These are phyloP conservation scores for Lichtheimia ramosa DNA, from an alignment of 371 early-diverging fungal genomes.

Conservation along the genomic window DNA sequence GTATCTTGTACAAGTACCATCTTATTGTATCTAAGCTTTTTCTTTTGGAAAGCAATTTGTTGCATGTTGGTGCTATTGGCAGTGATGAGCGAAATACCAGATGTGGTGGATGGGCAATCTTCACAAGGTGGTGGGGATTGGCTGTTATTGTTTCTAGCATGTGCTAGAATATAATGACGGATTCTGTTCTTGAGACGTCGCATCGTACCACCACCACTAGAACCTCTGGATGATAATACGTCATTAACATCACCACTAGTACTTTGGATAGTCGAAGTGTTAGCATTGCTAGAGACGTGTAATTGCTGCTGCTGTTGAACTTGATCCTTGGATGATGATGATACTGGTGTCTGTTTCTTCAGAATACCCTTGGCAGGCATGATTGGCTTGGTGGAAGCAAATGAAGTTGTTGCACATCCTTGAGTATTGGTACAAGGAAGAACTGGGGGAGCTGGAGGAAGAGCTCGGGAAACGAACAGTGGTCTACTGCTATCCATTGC, in stretches of 20 bases:
- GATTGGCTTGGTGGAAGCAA: background rate
- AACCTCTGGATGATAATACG: too few species aligned
- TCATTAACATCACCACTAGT: too few species aligned
- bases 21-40: constrained; percentile 7
- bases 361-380: constrained; percentile 7
- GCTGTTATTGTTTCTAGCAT: background rate
- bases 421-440: too few species aligned
- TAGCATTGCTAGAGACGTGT: too few species aligned
- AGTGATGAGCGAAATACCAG: background rate
- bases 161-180: background rate
- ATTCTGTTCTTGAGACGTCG: background rate
- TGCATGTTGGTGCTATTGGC: background rate
- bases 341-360: background rate
- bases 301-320: too few species aligned
- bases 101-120: too few species aligned
- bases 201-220: too few species aligned
- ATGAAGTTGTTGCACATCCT: background rate
- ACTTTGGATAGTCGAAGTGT: too few species aligned
- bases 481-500: too few species aligned
- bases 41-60: background rate
- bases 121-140: background rate
- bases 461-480: too few species aligned
- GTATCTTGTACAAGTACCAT: constrained; percentile 8
- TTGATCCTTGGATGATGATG: too few species aligned
- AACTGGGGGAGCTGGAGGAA: background rate